Conservation (phyloP, 805 yeast species). For the Lachancea mirantina region DNA sequence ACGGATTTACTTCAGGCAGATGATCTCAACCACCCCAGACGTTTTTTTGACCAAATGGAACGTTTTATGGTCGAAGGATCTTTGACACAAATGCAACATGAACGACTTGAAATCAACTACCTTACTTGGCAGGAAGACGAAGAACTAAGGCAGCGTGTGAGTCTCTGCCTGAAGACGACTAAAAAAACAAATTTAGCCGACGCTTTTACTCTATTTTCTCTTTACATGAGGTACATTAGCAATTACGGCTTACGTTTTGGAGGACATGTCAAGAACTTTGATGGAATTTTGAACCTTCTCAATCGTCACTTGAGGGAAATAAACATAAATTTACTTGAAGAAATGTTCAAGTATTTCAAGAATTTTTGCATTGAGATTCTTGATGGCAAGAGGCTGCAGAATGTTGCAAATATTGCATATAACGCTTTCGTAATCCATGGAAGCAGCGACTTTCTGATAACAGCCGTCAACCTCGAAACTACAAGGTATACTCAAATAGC, state of each 20-base stretch:
- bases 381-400: conserved; percentile 22
- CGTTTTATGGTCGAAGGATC: not conserved
- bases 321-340: not conserved
- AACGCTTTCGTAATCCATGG: conserved; percentile 19
- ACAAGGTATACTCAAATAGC: conserved; percentile 7
- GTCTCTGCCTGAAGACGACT: not conserved
- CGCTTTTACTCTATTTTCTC: not conserved
- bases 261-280: too few relatives aligned
- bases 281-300: conserved; percentile 16
- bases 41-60: not conserved
- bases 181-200: conserved; percentile 1
- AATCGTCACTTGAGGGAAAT: conserved; percentile 13
- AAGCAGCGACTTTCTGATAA: conserved; percentile 10
- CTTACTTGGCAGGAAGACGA: conserved; percentile 5
- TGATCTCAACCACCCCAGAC: not conserved
- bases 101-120: too few relatives aligned
- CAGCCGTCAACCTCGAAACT: conserved; percentile 13
- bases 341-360: conserved; percentile 10
- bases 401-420: conserved; percentile 23
- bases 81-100: not conserved
- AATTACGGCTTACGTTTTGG: too few relatives aligned
- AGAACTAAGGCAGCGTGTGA: not conserved
- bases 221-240: conserved; percentile 1
- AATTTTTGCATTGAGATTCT: conserved; percentile 14
- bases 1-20: conserved; percentile 6